Evolutionary conservation across 345 rosid genomes (phyloP), one percentile per base, ranked within the genome.

Genomic region (Populus euphratica): DNA sequence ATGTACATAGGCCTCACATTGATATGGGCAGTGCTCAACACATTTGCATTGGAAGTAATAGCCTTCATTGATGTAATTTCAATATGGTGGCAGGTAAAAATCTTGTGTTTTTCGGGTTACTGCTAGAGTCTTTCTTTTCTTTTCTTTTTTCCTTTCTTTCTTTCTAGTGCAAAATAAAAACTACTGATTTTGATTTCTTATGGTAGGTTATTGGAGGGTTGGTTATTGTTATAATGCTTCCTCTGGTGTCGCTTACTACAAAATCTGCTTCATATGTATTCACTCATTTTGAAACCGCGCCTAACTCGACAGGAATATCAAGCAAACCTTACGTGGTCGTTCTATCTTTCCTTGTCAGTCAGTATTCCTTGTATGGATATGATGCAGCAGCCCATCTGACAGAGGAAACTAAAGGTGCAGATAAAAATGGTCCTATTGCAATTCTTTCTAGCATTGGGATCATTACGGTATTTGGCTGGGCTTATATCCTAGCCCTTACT

Each of bases 301-400:
- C 89, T 0, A 84, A 64, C 1, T 23, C 91, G 25, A 90, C 91
- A 5, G 92, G 92, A 61, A 77, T 89, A 52, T 85, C 89, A 13
- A 85, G 89, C 81, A 86, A 84, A 72, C 89, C 92, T 33, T 90
- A 87, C 65, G 91, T 88, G 5, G 89, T 84, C 23, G 67, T 89
- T 70, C 81, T 89, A 44, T 81, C 92, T 66, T 86, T 90, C 64
- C 89, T 88, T 1, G 90, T 89, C 17, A 90, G 92, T 69, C 90
- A 89, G 74, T 90, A 89, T 78, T 90, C 89, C 13, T 69, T 88
- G 2, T 90, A 88, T 35, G 91, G 90, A 64, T 90, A 90, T 47
- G 91, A 88, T 75, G 86, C 92, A 10, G 90, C 92, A 7, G 94
- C 91, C 5, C 92, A 88, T 81, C 76, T 88, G n/a, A 90, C 94